Evolutionary conservation across 192 early-diverging fungal genomes (phyloP).

Genomic region (Backusella tarrabulga): DNA sequence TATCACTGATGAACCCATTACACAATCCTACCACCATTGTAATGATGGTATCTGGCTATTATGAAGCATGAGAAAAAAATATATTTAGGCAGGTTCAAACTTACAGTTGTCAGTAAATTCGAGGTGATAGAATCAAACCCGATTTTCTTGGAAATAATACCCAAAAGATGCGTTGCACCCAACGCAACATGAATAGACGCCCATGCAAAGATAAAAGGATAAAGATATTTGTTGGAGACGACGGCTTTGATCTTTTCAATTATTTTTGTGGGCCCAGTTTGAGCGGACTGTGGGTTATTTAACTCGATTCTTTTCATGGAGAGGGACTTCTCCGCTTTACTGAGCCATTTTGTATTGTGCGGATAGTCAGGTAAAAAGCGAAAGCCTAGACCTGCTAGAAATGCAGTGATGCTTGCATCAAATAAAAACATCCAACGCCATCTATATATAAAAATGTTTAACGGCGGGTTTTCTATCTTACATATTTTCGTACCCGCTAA

Average conservation of each 20-base stretch:
- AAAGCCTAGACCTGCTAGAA: slow-evolving; percentile 29
- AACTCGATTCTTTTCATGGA: background rate
- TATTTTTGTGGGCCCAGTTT: background rate
- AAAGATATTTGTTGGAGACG: slow-evolving; percentile 22
- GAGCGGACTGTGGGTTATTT: slow-evolving; percentile 3
- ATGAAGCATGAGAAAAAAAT: background rate
- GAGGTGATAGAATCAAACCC: slow-evolving; percentile 36
- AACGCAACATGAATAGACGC: slow-evolving; percentile 27
- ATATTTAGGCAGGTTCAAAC: background rate
- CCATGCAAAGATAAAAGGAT: slow-evolving; percentile 33
- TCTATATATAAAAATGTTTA: background rate
- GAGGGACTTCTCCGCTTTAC: slow-evolving; percentile 14
- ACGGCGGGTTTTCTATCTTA: background rate
- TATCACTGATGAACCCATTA: slow-evolving; percentile 37
- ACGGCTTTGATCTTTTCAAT: slow-evolving; percentile 5
- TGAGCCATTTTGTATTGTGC: slow-evolving; percentile 32
- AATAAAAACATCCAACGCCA: slow-evolving; percentile 43
- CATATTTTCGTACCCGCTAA: slow-evolving; percentile 28
- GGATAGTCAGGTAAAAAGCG: slow-evolving; percentile 38
- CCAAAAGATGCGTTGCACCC: slow-evolving; percentile 29
- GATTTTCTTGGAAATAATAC: slow-evolving; percentile 36
- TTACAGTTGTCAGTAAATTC: slow-evolving; percentile 37
- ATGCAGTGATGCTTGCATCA: slow-evolving; percentile 29
- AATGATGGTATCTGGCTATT: slow-evolving; percentile 36
- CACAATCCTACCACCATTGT: slow-evolving; percentile 28